These are phyloP conservation scores for Bauhinia variegata DNA, from an alignment of 306 rosid genomes.

Conservation along the genomic window DNA sequence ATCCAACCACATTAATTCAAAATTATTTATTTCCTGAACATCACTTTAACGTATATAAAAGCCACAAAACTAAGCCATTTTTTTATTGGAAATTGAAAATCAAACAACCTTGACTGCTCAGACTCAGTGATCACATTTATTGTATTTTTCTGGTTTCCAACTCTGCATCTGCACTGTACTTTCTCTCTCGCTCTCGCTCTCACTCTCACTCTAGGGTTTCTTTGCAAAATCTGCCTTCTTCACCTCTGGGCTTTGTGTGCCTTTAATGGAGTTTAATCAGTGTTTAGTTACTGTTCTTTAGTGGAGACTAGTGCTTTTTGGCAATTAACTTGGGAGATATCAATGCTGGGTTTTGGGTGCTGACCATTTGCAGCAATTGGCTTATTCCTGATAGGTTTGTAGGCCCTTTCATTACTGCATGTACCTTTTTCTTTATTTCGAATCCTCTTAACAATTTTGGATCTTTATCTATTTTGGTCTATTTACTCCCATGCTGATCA, in stretches of 20 bases:
- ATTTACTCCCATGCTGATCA: not conserved
- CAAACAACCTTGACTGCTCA: constrained; percentile 18
- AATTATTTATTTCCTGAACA: constrained; percentile 20
- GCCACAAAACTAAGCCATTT: not conserved
- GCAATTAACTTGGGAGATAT: not conserved
- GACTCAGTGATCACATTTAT: constrained; percentile 37
- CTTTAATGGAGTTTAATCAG: not conserved
- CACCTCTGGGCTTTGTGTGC: constrained; percentile 14
- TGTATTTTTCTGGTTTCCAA: constrained; percentile 39
- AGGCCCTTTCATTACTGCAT: constrained; percentile 25
- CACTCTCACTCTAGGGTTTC: constrained; percentile 41
- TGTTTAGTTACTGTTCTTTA: constrained; percentile 2
- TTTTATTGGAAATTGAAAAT: constrained; percentile 43
- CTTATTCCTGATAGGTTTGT: not conserved
- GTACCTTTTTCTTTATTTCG: not conserved
- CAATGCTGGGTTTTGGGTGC: not conserved
- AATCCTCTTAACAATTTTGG: not conserved
- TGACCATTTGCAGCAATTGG: not conserved
- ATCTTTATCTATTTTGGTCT: constrained; percentile 3
- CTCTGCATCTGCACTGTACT: constrained; percentile 23
- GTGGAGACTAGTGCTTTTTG: not conserved
- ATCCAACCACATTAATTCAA: constrained; percentile 27
- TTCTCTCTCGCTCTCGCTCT: not conserved
- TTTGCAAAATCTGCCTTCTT: constrained; percentile 11
- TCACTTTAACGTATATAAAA: not conserved